Base-by-base conservation (phyloP, 2,329 filamentous ascomycete genomes). In the Exophiala dermatitidis region DNA sequence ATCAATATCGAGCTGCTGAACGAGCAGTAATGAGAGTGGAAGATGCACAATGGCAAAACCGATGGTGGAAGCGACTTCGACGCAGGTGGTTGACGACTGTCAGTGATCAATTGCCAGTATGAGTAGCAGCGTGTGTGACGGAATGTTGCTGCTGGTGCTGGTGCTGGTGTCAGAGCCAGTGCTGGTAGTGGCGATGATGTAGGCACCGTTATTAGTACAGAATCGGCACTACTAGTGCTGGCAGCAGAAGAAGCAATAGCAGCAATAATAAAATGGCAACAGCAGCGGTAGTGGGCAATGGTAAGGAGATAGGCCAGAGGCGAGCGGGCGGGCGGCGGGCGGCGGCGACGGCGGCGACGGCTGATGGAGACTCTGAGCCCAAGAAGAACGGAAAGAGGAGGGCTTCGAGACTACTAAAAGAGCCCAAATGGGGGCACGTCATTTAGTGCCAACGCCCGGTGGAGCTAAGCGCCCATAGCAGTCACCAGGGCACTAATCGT, bases 91-190 rank as follows among this genome's bases (percentile, higher is more conserved):
- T 46, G 28, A 46, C 31, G 19, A 26, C 7, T 36, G 33, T 36
- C 33, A 26, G 4, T 45, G 28, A 26, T 45, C 28, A 12, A 45
- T n/a, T 30, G 42, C 33, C n/a, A 36, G 33, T 36, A n/a, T 12
- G 30, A 45, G 12, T 41, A 26, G 38, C 38, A 41, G 38, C 38
- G 38, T 41, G 38, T 10, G 45, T 47, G 45, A 47, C 45, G 45
- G 45, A 46, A 47, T 28, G 38, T 26, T 41, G 38, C 12, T 41
- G 9, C 12, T 41, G 6, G 38, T 26, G 9, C 12, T 41, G 6
- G 38, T 26, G 38, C 28, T 26, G 38, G 38, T 9, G 4, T 5
- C 19, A 19, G 19, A 19, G 19, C 19, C 19, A 19, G 19, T 19
- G 38, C 38, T 41, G 38, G 38, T 41, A 28, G 38, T 41, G 6